Base-by-base conservation (phyloP, 441 rosid species). In the Populus hybrid region DNA sequence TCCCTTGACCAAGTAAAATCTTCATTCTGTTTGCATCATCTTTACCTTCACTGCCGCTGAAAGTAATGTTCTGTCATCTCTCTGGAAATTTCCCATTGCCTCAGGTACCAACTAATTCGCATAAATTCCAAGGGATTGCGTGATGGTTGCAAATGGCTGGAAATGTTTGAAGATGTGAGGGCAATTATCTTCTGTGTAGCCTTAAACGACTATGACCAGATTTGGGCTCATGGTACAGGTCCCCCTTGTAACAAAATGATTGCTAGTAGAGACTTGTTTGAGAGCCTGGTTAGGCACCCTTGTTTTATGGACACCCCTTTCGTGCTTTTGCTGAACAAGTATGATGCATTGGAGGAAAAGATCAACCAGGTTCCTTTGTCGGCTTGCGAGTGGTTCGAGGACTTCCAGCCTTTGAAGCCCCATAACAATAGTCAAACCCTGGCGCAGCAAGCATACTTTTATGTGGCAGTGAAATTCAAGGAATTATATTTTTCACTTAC, bases 101-200 rank as follows among this genome's bases (percentile, higher is more conserved):
- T 63, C 86, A 94, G 99, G 82, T 95, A 91, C 81, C 93, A 95
- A 78, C 87, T 95, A 16, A 93, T 95, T 69, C 84, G 97, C 18
- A 87, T 95, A 69, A 89, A 89, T 67, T 91, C 98, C 0, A 92
- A 88, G 72, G 96, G 97, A 72, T 86, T 93, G 94, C 89, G 82
- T 33, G 97, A 93, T 72, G 94, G 96, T 28, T 95, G 96, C 91
- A 95, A 95, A 83, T 93, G 97, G 99, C 88, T 95, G 6, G 97
- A 92, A 79, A 95, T 95, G 98, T 93, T 95, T 31, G 98, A 93
- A 92, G 99, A 95, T 5, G 98, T 93, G 74, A 83, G 95, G 5
- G 92, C 86, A 12, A 86, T 95, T 18, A 79, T 92, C 64, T 92
- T 95, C 91, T 92, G 98, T 53, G 86, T 93, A 18, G 85, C 98